phyloP scores from a whole-genome alignment of 2,329 filamentous ascomycete genomes.

The Pseudopithomyces maydicus region DNA sequence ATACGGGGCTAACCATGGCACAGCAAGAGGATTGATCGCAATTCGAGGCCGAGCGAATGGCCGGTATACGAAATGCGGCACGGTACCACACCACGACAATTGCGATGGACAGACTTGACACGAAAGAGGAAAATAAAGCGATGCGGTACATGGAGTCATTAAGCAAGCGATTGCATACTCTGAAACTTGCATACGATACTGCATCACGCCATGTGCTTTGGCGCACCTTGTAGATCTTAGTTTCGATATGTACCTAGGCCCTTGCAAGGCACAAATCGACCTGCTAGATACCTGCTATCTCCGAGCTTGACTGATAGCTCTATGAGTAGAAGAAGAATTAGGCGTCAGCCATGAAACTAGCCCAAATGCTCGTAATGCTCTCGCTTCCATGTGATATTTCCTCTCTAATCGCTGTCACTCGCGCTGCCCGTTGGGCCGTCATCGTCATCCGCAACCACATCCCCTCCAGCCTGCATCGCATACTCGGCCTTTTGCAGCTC shows the following conservation, averaged over 20 bases:
- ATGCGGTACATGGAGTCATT: not conserved
- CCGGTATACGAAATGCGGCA: not conserved
- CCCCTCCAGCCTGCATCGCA: constrained; percentile 54
- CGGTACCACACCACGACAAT: not conserved
- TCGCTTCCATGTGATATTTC: not conserved
- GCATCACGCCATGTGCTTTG: too few species aligned
- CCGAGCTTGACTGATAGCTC: not conserved
- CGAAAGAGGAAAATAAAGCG: not conserved
- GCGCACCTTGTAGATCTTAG: not conserved
- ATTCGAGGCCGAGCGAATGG: not conserved
- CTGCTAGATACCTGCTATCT: not conserved
- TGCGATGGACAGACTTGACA: not conserved
- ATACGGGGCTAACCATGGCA: constrained; percentile 7
- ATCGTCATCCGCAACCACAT: constrained; percentile 57
- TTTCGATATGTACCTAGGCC: not conserved
- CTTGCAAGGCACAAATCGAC: not conserved
- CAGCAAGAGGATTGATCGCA: constrained; percentile 29
- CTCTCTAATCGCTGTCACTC: constrained; percentile 50
- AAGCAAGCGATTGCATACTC: not conserved
- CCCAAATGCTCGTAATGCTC: not conserved
- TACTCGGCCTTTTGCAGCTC: constrained; percentile 75
- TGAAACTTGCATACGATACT: not conserved
- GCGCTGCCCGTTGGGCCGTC: constrained; percentile 54
- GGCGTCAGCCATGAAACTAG: not conserved
- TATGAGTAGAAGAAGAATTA: not conserved